These are phyloP conservation scores for Elsinoe ampelina DNA, from an alignment of 2,329 filamentous ascomycete genomes.

Conservation along the genomic window DNA sequence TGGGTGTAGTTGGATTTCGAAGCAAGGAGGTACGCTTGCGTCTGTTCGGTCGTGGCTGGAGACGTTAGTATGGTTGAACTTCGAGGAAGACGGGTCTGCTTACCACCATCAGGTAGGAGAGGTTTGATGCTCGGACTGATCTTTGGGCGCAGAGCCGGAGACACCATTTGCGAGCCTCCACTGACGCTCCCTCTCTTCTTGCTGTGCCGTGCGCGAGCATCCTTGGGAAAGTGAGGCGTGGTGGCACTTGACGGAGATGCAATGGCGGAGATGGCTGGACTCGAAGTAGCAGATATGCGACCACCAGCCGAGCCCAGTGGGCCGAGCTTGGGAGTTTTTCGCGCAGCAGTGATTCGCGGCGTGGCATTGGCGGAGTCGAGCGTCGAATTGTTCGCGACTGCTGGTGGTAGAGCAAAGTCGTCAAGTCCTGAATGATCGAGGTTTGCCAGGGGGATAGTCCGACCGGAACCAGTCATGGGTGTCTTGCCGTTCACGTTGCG, in stretches of 20 bases:
- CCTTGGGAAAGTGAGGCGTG: constrained; percentile 38
- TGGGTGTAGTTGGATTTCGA: constrained; percentile 98
- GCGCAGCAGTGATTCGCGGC: constrained; percentile 51
- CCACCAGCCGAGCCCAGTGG: constrained; percentile 43
- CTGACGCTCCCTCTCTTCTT: constrained; percentile 59
- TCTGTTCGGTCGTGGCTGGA: constrained; percentile 1
- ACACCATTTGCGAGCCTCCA: constrained; percentile 60
- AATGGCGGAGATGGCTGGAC: constrained; percentile 45
- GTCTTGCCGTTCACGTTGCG: constrained; percentile 10
- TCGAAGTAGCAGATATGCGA: constrained; percentile 37
- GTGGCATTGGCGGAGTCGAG: constrained; percentile 43
- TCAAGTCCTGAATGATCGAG: constrained; percentile 38
- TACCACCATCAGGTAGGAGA: constrained; percentile 62
- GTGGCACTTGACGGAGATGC: constrained; percentile 39
- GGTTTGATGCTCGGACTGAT: constrained; percentile 96
- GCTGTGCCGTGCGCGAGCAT: constrained; percentile 32
- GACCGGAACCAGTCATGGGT: constrained; percentile 8
- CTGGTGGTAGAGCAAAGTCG: constrained; percentile 65
- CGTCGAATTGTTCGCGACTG: constrained; percentile 48
- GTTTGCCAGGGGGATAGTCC: constrained; percentile 17
- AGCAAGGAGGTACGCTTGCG: constrained; percentile 65
- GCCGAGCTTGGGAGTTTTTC: constrained; percentile 56
- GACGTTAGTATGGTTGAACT: not conserved
- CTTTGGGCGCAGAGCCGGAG: constrained; percentile 74
- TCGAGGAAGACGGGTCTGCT: constrained; percentile 23